A percentile compares a stretch with the other conserved stretches of the same genome.
These are phyloP conservation scores for Botryotinia calthae DNA, from an alignment of 2,329 filamentous ascomycete species.

Conservation along the genomic window DNA sequence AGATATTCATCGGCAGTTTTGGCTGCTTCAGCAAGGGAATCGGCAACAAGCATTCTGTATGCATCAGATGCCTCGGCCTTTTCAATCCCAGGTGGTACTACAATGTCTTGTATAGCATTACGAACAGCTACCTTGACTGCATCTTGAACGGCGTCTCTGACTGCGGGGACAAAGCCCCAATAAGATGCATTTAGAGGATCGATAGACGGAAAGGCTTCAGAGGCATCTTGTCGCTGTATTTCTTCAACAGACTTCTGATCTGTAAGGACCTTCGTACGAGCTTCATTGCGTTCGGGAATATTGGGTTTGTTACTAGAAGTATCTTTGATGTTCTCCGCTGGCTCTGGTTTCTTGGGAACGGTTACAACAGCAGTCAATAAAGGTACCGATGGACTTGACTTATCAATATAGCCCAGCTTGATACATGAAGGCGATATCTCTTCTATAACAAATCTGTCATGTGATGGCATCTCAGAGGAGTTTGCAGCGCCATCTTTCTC, in stretches of 20 bases:
- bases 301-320: constrained; percentile 2
- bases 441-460: constrained; percentile 15
- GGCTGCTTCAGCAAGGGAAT: constrained; percentile 30
- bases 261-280: background rate
- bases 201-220: constrained; percentile 1
- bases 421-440: constrained; percentile 19
- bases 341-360: constrained; percentile 4
- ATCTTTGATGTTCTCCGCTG: background rate
- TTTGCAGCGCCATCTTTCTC: background rate
- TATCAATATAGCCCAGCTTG: constrained; percentile 18
- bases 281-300: constrained; percentile 13
- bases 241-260: constrained; percentile 22
- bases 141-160: constrained; percentile 34
- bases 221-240: constrained; percentile 2
- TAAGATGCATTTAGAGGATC: constrained; percentile 31
- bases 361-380: constrained; percentile 18
- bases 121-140: constrained; percentile 34
- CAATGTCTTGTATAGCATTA: constrained; percentile 31
- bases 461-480: background rate
- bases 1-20: constrained; percentile 33
- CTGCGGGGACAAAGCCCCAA: constrained; percentile 35
- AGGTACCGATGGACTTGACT: constrained; percentile 14
- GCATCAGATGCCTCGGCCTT: constrained; percentile 28
- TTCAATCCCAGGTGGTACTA: constrained; percentile 27
- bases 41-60: constrained; percentile 31